A percentile compares a stretch with the other conserved stretches of the same genome.
Evolutionary conservation across 73 alveolate species (phyloP).

Genomic region (Paramecium primaurelia): DNA sequence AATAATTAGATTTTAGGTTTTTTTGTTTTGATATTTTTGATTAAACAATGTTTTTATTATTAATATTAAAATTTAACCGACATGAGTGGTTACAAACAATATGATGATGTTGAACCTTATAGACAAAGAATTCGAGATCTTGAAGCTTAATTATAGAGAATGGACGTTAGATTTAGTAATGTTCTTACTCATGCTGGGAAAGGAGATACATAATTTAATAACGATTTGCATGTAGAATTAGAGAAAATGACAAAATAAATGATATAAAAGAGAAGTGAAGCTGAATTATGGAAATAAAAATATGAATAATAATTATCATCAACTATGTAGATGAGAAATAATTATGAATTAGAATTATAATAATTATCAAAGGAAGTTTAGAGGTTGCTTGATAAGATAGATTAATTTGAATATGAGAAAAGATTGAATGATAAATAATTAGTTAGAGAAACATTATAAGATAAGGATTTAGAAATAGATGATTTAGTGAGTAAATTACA

Average conservation of each 20-base stretch:
- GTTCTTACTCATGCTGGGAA: conserved; percentile 11
- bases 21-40: neutral
- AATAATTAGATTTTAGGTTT: neutral
- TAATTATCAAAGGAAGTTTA: conserved; percentile 16
- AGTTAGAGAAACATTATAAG: neutral
- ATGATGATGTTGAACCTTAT: neutral
- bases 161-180: conserved; percentile 38
- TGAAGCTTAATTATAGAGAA: conserved; percentile 6
- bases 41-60: neutral
- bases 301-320: neutral
- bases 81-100: neutral
- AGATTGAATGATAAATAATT: neutral
- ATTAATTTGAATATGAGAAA: conserved; percentile 22
- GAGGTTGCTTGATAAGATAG: neutral
- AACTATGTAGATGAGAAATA: conserved; percentile 1
- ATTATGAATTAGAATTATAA: conserved; percentile 32
- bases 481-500: neutral
- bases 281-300: conserved; percentile 35
- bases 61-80: neutral
- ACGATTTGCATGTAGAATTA: neutral
- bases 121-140: conserved; percentile 1
- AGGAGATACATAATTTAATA: neutral
- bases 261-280: conserved; percentile 2
- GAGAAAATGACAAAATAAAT: conserved; percentile 1
- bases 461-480: conserved; percentile 2